A percentile compares a stretch with the other conserved stretches of the same genome.
These are phyloP conservation scores for Fragaria vesca DNA, from an alignment of 306 rosid species.

Conservation along the genomic window DNA sequence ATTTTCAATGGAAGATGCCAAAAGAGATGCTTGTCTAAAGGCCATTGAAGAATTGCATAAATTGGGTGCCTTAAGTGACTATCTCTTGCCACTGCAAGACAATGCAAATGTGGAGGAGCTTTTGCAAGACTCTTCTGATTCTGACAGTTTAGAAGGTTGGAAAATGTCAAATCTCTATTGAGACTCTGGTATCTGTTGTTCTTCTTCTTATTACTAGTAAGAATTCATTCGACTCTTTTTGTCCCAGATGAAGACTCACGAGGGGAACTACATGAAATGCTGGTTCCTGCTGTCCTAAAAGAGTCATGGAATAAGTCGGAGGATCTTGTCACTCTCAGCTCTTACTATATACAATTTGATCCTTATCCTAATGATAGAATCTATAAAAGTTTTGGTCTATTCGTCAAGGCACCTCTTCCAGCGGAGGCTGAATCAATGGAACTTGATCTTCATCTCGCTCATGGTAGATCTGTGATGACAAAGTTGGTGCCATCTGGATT, in stretches of 20 bases:
- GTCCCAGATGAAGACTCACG: slow-evolving; percentile 54
- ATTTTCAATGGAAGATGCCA: slow-evolving; percentile 67
- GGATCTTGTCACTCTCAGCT: slow-evolving; percentile 38
- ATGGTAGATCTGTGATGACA: slow-evolving; percentile 73
- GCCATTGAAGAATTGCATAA: slow-evolving; percentile 87
- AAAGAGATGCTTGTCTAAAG: slow-evolving; percentile 75
- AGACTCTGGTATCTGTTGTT: slow-evolving; percentile 27
- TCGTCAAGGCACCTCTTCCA: slow-evolving; percentile 64
- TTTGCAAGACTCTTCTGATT: slow-evolving; percentile 47
- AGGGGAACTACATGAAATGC: slow-evolving; percentile 76
- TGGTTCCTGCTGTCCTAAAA: slow-evolving; percentile 59
- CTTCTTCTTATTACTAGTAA: slow-evolving; percentile 22
- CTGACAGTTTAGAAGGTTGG: slow-evolving; percentile 62
- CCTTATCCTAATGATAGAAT: slow-evolving; percentile 74
- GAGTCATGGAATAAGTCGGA: slow-evolving; percentile 51
- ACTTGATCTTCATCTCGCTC: slow-evolving; percentile 90
- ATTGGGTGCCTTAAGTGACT: slow-evolving; percentile 70
- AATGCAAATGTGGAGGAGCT: slow-evolving; percentile 35
- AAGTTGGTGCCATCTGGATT: slow-evolving; percentile 64
- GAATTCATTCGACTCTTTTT: slow-evolving; percentile 19
- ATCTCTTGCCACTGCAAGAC: slow-evolving; percentile 66
- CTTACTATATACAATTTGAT: slow-evolving; percentile 62
- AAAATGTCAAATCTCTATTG: slow-evolving; percentile 22
- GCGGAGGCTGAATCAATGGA: slow-evolving; percentile 75
- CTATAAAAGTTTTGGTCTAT: slow-evolving; percentile 76